phyloP scores from a whole-genome alignment of 208 protist species.

The Endotrypanum monterogeii region DNA sequence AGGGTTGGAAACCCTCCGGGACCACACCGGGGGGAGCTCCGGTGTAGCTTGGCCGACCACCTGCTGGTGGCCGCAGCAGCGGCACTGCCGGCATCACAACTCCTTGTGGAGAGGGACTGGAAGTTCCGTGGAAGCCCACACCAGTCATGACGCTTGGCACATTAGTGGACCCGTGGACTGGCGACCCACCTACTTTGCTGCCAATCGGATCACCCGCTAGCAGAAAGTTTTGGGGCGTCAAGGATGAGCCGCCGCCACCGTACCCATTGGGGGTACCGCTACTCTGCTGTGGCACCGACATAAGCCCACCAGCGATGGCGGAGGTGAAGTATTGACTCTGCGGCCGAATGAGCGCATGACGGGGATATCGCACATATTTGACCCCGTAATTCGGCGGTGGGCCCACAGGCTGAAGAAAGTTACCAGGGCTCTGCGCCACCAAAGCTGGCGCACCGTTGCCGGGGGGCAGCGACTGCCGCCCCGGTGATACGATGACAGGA shows the following conservation, averaged over 20 bases:
- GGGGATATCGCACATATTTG: slow-evolving; percentile 32
- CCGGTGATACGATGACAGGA: background rate
- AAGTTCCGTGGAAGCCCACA: background rate
- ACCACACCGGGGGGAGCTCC: background rate
- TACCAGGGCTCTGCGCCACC: background rate
- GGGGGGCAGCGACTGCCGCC: slow-evolving; percentile 10
- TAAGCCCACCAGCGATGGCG: slow-evolving; percentile 25
- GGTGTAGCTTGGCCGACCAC: slow-evolving; percentile 6
- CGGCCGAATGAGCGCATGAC: slow-evolving; percentile 25
- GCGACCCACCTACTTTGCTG: background rate
- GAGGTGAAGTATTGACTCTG: slow-evolving; percentile 40
- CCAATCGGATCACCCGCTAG: background rate
- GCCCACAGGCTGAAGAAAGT: slow-evolving; percentile 2
- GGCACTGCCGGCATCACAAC: slow-evolving; percentile 16
- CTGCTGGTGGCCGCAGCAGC: slow-evolving; percentile 25
- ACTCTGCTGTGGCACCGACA: slow-evolving; percentile 31
- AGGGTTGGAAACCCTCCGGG: slow-evolving; percentile 7
- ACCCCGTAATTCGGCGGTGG: slow-evolving; percentile 15
- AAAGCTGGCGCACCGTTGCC: slow-evolving; percentile 2
- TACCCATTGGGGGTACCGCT: background rate
- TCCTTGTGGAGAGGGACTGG: background rate
- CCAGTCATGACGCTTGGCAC: background rate
- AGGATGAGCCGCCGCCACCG: background rate
- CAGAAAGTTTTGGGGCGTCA: background rate
- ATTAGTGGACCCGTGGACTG: background rate